Evolutionary conservation across 2,329 filamentous ascomycete genomes (phyloP).

Genomic region (Blastomyces silverae): DNA sequence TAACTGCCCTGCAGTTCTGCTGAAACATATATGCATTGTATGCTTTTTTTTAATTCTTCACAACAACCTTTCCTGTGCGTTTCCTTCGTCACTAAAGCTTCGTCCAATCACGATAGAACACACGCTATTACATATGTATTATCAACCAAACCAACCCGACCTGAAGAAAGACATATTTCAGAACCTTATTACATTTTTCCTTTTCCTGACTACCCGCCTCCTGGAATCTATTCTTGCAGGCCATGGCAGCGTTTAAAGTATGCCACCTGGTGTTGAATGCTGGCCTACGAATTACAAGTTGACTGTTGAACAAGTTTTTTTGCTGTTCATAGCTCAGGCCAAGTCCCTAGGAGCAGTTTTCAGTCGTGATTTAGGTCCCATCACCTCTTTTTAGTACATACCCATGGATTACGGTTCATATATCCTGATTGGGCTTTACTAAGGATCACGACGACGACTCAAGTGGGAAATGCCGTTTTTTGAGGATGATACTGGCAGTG

Average conservation of each 20-base stretch:
- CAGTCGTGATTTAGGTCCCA: neutral
- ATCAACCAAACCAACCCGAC: slow-evolving; percentile 6
- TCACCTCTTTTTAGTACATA: neutral
- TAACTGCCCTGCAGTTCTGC: neutral
- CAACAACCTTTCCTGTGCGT: neutral
- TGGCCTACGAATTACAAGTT: neutral
- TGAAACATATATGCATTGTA: neutral
- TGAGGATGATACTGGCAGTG: too few species aligned
- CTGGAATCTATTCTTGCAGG: neutral
- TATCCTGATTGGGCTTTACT: neutral
- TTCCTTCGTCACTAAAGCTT: neutral
- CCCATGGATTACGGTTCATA: neutral
- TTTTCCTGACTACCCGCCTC: neutral
- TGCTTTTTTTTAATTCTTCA: neutral
- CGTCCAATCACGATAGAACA: slow-evolving; percentile 10
- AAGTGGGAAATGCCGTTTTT: neutral
- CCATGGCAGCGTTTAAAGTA: neutral
- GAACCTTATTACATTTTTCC: neutral
- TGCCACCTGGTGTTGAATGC: neutral
- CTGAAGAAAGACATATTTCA: neutral
- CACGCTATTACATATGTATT: slow-evolving; percentile 1
- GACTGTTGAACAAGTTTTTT: neutral
- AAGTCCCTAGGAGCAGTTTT: neutral
- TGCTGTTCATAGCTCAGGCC: neutral
- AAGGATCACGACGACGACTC: neutral